Base-by-base conservation (phyloP, 164 flowering plant genomes). In the Brasenia schreberi region DNA sequence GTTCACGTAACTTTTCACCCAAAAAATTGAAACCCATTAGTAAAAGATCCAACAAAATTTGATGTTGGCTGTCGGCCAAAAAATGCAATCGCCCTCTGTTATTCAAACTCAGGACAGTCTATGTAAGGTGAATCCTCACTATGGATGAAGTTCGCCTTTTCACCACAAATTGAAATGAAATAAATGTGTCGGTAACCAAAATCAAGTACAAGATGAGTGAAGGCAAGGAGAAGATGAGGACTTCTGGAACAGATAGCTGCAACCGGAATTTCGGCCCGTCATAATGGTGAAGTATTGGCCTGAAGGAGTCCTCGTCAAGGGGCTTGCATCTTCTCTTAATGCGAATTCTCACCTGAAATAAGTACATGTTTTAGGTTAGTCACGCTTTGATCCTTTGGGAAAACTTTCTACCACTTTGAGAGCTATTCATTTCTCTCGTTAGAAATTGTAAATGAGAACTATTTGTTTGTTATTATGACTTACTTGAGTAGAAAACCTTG, bases 261-360 rank as follows among this genome's bases (percentile, higher is more conserved):
- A 75, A 66, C 9, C 77, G 64, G 67, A 75, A 75, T 67, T 75
- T 75, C 17, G 77, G 77, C 43, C 74, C 77, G 17, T 75, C 77
- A 9, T 75, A 75, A 43, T 75, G 77, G 53, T 75, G 74, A 9
- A 75, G 69, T n/a, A 75, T 52, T 5, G 77, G 77, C 69, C 77
- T 75, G 69, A 75, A 75, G 1, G 77, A 53, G 18, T 75, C 77
- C 52, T 75, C 77, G 27, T 71, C 74, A 4, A 75, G 43, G 18
- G 77, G 72, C 14, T 68, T n/a, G 19, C 69, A 71, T 6, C 63
- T 11, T 17, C n/a, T 60, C 63, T 60, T 60, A 7, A 60, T 19
- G 19, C 63, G 19, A 19, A 60, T 60, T 17, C 63, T 60, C 63
- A 60, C 63, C 63, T 60, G 53, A 45, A 23, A 23, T 2, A 23